These are phyloP conservation scores for Rubia balearica DNA, from an alignment of 305 asterid species.

Conservation along the genomic window DNA sequence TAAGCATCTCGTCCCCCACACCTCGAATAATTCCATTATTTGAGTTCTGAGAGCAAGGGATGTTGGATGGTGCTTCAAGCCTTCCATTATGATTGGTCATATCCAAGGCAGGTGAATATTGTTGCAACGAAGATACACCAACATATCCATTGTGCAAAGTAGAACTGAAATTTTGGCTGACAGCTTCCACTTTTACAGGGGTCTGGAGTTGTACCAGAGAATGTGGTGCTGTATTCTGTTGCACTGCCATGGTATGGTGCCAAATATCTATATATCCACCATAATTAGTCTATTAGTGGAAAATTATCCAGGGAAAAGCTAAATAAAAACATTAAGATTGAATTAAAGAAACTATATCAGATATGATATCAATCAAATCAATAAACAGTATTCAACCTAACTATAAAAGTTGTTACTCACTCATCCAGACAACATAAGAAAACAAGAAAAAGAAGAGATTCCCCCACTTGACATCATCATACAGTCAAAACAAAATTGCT, in stretches of 20 bases:
- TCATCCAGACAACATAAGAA: neutral
- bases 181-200: conserved; percentile 36
- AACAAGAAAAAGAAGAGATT: neutral
- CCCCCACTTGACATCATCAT: neutral
- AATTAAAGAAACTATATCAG: neutral
- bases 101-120: conserved; percentile 38
- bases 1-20: conserved; percentile 44
- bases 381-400: neutral
- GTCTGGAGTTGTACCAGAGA: conserved; percentile 43
- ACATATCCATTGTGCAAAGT: conserved; percentile 41
- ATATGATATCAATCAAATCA: neutral
- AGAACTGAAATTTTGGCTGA: conserved; percentile 32
- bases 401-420: neutral
- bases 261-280: conserved; percentile 1
- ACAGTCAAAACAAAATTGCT: conserved; percentile 1
- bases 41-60: conserved; percentile 46
- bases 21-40: conserved; percentile 48
- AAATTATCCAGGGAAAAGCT: neutral
- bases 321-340: neutral
- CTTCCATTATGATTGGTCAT: conserved; percentile 39
- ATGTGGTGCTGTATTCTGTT: conserved; percentile 34
- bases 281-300: neutral
- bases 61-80: conserved; percentile 33
- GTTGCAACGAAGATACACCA: conserved; percentile 42
- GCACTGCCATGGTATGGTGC: conserved; percentile 30